A percentile compares a stretch with the other conserved stretches of the same genome.
These are phyloP conservation scores for Peribolospora baueri DNA, from an alignment of 768 basidiomycete genomes.

Conservation along the genomic window DNA sequence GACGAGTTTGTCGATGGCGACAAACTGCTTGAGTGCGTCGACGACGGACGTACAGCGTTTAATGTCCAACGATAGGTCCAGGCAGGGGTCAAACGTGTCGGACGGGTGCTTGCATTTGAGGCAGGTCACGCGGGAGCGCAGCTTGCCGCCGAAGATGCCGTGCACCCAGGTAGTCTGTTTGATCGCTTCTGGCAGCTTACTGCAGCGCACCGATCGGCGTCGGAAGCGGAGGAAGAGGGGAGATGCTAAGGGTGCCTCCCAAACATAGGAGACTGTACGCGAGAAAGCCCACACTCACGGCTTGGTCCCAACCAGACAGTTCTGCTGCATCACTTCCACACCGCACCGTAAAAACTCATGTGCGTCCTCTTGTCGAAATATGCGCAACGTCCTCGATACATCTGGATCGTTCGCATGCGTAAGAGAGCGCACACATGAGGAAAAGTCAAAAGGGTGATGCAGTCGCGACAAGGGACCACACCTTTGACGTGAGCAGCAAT, in stretches of 20 bases:
- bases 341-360: slow-evolving; percentile 93
- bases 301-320: slow-evolving; percentile 45
- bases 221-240: not conserved
- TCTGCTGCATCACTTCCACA: slow-evolving; percentile 70
- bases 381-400: slow-evolving; percentile 73
- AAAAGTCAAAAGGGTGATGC: not conserved
- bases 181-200: slow-evolving; percentile 13
- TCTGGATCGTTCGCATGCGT: slow-evolving; percentile 24
- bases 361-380: slow-evolving; percentile 85
- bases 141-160: slow-evolving; percentile 70
- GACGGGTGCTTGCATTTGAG: slow-evolving; percentile 55
- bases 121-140: slow-evolving; percentile 80
- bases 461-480: slow-evolving; percentile 18
- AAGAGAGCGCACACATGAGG: not conserved
- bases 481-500: slow-evolving; percentile 48
- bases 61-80: slow-evolving; percentile 85
- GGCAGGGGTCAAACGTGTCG: slow-evolving; percentile 85
- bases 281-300: slow-evolving; percentile 28
- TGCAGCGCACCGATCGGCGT: slow-evolving; percentile 20
- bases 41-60: slow-evolving; percentile 33
- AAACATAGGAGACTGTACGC: not conserved
- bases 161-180: slow-evolving; percentile 79
- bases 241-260: not conserved
- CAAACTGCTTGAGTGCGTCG: slow-evolving; percentile 55
- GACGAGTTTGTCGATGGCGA: slow-evolving; percentile 53